Evolutionary conservation across 1,284 basidiomycete genomes (phyloP).

Genomic region (Puccinia hordei): DNA sequence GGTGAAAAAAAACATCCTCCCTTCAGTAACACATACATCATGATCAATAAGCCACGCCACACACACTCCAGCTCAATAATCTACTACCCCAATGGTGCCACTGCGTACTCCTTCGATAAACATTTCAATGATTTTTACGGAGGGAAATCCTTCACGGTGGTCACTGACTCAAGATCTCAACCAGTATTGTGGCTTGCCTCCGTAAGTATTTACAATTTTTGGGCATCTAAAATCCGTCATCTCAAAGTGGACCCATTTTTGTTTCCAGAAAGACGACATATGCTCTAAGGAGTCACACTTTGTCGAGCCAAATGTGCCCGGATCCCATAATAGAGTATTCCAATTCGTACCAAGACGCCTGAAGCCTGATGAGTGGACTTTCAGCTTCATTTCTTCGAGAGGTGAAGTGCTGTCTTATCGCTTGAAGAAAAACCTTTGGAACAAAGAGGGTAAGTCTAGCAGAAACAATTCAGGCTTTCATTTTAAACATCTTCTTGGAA

Average conservation of each 20-base stretch:
- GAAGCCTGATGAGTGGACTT: neutral
- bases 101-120: neutral
- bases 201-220: neutral
- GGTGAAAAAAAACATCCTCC: neutral
- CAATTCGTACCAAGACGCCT: neutral
- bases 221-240: neutral
- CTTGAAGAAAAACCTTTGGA: neutral
- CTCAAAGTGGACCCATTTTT: neutral
- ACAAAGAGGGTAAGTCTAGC: neutral
- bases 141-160: neutral
- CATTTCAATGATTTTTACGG: neutral
- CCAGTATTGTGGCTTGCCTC: neutral
- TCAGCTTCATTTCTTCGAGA: neutral
- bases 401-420: neutral
- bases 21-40: conserved; percentile 1
- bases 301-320: neutral
- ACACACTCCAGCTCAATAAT: neutral
- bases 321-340: neutral
- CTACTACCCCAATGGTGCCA: neutral
- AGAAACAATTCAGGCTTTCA: neutral
- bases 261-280: neutral
- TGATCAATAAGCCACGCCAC: neutral
- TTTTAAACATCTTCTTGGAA: neutral
- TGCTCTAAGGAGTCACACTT: neutral
- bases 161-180: neutral